Base-by-base conservation (phyloP, 2,329 filamentous ascomycete genomes). In the Trichothecium sympodiale region DNA sequence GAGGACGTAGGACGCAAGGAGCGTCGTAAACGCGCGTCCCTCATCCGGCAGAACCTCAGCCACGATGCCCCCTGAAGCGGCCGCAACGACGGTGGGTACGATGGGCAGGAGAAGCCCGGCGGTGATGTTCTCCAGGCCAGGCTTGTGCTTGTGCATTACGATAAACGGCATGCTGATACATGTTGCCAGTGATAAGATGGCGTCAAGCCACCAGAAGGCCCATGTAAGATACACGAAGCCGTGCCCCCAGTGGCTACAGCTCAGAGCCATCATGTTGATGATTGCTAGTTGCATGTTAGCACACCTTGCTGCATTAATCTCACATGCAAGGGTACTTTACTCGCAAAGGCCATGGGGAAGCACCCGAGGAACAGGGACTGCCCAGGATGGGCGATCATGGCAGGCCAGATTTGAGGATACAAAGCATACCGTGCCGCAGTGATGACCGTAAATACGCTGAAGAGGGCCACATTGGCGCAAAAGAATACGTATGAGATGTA, bases 291-390 rank as follows among this genome's bases (percentile, higher is more conserved):
- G 2, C 10, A 8, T 33, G 33, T 28, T 13, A 28, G 30, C 27
- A 35, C 4, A 10, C 17, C 16, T 9, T 13, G 31, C 27, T 29
- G 14, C 28, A 14, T 31, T 15, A 26, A 7, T 20, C 18, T 2
- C 20, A 6, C 10, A 6, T 25, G 7, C n/a, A n/a, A 23, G 7
- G 8, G 23, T 17, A 50, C 54, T 40, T n/a, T 41, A 61, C 58
- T 83, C 0, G 76, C 72, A 39, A 83, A 68, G 0, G 68, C 77
- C 74, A 83, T 83, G 0, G 78, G 78, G 23, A 81, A 68, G 0
- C 75, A 79, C 0, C 73, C 80, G 4, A 85, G 56, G 44, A 84
- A 85, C 36, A 85, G 62, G 2, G 73, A 77, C 47, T 85, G 76
- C 2, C 67, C 69, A 1, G 76, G 77, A 49, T 85, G 75, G 3